Evolutionary conservation across 2,329 filamentous ascomycete species (phyloP).

Genomic region (Davidsoniella eucalypti): DNA sequence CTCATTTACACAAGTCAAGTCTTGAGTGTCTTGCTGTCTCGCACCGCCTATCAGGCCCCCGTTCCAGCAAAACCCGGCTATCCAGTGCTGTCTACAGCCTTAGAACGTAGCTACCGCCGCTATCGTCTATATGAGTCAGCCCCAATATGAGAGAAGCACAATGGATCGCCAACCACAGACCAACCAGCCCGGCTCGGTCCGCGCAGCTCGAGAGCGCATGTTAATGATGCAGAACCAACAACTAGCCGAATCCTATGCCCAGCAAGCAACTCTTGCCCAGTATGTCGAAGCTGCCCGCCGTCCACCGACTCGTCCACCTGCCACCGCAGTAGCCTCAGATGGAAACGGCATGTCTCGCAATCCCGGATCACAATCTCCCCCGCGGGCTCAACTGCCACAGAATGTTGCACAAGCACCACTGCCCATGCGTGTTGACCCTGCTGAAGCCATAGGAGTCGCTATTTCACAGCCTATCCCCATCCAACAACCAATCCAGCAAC

Average conservation of each 20-base stretch:
- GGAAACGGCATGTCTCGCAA: constrained; percentile 7
- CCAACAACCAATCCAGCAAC: constrained; percentile 36
- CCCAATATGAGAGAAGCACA: constrained; percentile 11
- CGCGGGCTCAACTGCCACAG: neutral
- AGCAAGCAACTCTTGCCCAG: neutral
- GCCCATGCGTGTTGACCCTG: constrained; percentile 16
- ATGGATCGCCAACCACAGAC: constrained; percentile 11
- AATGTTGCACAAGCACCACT: constrained; percentile 1
- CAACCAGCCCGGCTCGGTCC: constrained; percentile 6
- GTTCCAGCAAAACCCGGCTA: neutral
- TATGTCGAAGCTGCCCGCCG: neutral
- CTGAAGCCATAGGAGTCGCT: constrained; percentile 20
- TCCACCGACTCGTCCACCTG: constrained; percentile 7
- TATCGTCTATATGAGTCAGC: constrained; percentile 8
- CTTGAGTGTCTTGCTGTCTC: neutral
- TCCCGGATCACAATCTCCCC: constrained; percentile 11
- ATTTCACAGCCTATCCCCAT: constrained; percentile 38
- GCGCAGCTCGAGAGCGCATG: constrained; percentile 5
- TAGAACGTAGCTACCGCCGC: neutral
- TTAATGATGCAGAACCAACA: neutral
- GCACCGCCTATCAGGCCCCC: neutral
- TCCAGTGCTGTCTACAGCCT: neutral
- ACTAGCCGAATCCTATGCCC: neutral
- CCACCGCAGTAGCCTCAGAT: constrained; percentile 1
- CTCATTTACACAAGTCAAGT: neutral